Evolutionary conservation across 164 flowering plant species (phyloP), one percentile per base, ranked within the genome.

Genomic region (Magnolia officinalis): DNA sequence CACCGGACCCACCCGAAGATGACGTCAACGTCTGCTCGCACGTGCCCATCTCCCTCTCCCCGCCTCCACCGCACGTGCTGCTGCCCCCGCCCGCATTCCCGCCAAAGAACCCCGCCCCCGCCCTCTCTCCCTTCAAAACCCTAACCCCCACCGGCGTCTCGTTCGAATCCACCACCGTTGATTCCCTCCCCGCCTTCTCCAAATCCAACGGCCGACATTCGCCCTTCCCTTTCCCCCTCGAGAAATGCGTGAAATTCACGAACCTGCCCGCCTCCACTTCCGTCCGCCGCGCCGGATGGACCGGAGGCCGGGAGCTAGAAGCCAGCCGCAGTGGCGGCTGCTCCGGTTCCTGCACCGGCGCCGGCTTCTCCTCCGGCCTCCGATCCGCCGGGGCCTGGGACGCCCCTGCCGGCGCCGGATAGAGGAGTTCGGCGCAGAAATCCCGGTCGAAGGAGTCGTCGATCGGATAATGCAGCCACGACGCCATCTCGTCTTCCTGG

Each of bases 401-500:
- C 52, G 74, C 66, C 29, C 45, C 67, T 55, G 81, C 8, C 73
- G 82, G 77, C 1, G 83, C 6, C 19, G 79, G 71, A 63, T 81
- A 75, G 67, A 74, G 80, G 67, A 91, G 83, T 74, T 88, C 92
- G 78, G 86, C 63, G 74, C 83, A 83, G 82, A 89, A 84, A 63
- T 84, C 83, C 13, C 78, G 75, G 31, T 83, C 88, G 71, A 85
- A 82, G 19, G 83, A 49, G 63, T 86, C 87, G 19, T 87, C 89
- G 20, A 90, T 84, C 9, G 93, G 90, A 67, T 87, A 89, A 71
- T 95, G 95, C 50, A 95, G 87, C 98, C 96, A 95, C 0, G 97
- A 85, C 14, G 92, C 90, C 98, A 95, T 92, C 83, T 93, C 98
- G 72, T 92, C 98, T 68, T 95, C 98, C 70, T 90, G 94, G 84